Base-by-base conservation (phyloP, 768 basidiomycete species). In the Steccherinum ochraceum region DNA sequence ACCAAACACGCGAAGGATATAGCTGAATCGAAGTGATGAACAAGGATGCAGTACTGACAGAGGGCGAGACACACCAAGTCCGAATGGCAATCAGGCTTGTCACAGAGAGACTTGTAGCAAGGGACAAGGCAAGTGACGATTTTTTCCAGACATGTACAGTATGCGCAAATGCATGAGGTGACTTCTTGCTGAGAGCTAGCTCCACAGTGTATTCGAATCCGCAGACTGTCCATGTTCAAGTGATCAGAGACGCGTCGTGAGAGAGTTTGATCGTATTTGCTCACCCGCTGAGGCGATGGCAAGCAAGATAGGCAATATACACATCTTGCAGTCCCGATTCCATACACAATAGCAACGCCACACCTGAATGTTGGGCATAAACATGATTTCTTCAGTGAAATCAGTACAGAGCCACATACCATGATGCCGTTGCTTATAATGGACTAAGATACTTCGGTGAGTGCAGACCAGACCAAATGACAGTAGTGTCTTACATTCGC, bases 261-360 rank as follows among this genome's bases (percentile, higher is more conserved):
- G 21, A 24, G 27, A 27, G 12, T 23, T 16, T 35, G 12, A 11
- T 21, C 13, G 39, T 43, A 23, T 12, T 12, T 25, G 51, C 24
- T 51, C 49, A 64, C 67, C 54, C 12, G 65, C 63, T 10, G 65
- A 67, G 10, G 57, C 68, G 26, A 61, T 58, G 43, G 66, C 60
- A 19, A 69, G 58, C n/a, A 62, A 48, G 26, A 66, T 57, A 2
- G 66, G 67, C 11, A 65, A 24, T 23, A 64, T 47, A 26, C 61
- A 64, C 51, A 67, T 59, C 51, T 54, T 52, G 63, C 64, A 67
- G 46, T 58, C 56, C 45, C 60, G 45, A 4, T 62, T 61, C 68
- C 68, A 69, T 10, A 69, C 68, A 30, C 65, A 62, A 45, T 55
- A 69, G 52, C 67, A 67, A 25, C 68, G 56, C 62, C 64, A 67